A percentile compares a stretch with the other conserved stretches of the same genome.
Conservation (phyloP, 371 early-diverging fungal genomes). For the Mucor piriformis region DNA sequence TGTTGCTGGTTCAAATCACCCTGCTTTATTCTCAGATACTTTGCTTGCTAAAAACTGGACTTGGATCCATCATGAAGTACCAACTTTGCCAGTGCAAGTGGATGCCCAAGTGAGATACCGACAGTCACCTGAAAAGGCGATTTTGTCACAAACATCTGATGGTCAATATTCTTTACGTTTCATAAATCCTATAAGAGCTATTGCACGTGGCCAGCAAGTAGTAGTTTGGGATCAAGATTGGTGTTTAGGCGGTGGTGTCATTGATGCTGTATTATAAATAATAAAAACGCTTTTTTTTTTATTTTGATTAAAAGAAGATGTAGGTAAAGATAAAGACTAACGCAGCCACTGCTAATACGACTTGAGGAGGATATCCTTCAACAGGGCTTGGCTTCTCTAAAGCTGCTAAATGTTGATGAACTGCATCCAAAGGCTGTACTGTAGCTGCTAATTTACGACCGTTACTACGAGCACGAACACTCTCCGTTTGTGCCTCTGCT, state of each 20-base stretch:
- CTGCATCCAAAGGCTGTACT: conserved; percentile 50
- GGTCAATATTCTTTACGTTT: conserved; percentile 35
- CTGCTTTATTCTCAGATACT: conserved; percentile 37
- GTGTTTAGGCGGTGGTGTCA: conserved; percentile 60
- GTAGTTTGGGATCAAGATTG: conserved; percentile 56
- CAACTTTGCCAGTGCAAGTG: conserved; percentile 8
- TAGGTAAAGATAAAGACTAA: conserved; percentile 28
- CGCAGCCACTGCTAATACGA: conserved; percentile 15
- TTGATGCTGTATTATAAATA: conserved; percentile 30
- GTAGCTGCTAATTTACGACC: conserved; percentile 35
- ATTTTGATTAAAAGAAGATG: conserved; percentile 20
- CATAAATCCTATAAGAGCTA: conserved; percentile 46
- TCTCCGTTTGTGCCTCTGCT: conserved; percentile 23
- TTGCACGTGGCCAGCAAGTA: conserved; percentile 54
- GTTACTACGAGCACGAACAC: conserved; percentile 22
- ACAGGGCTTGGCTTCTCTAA: conserved; percentile 49
- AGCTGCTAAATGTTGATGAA: conserved; percentile 59
- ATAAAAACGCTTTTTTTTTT: neutral
- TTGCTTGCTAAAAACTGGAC: conserved; percentile 48
- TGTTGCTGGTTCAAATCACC: conserved; percentile 51
- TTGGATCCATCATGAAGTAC: conserved; percentile 41
- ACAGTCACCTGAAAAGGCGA: conserved; percentile 46
- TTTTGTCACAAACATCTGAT: conserved; percentile 19
- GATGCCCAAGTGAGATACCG: conserved; percentile 53
- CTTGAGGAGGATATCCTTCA: conserved; percentile 43